Evolutionary conservation across 495 filamentous ascomycete genomes (phyloP), one percentile per base, ranked within the genome.

Genomic region (Neurospora sp.): DNA sequence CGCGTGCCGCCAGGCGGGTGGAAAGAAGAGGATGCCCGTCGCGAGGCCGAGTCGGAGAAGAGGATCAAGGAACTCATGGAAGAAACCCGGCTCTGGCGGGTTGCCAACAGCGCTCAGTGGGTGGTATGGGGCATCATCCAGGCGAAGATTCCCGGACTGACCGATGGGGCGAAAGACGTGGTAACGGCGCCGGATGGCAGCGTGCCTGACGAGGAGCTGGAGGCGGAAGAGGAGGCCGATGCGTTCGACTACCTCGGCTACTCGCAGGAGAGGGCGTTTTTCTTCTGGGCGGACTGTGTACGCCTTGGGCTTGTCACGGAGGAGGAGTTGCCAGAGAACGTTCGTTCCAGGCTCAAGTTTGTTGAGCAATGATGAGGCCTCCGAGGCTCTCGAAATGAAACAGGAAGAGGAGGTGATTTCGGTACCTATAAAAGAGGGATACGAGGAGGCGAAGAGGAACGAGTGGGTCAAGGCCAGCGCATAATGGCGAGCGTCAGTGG

Each of bases 51-150:
- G 8, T 77, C 84, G 0, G 92, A 94, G 59, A 81, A 84, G 11
- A 88, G 92, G 74, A 85, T 96, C 9, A 82, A 89, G 39, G 86
- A 85, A 71, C 84, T 98, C 37, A 78, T 96, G 75, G 87, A 90
- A 37, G 93, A 98, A 82, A 89, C 92, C 10, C 84, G 89, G 34
- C 84, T 95, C 48, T 99, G 96, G 96, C 88, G 95, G 5, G 86
- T 92, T 4, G 92, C 93, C 4, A 94, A 93, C 80, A 92, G 91
- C 24, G 94, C 93, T 3, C 90, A 94, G 79, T 99, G 96, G 96
- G 89, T 94, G 36, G 92, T 93, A 2, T 99, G 96, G 96, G 96
- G 96, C 37, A 92, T 98, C 69, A 91, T 98, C 70, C 96, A 98
- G 83, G 95, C 96, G 36, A 95, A 95, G 79, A 85, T 93, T 7